Evolutionary conservation across 73 alveolate genomes (phyloP), one percentile per base, ranked within the genome.

Genomic region (Tetrahymena elliotti): DNA sequence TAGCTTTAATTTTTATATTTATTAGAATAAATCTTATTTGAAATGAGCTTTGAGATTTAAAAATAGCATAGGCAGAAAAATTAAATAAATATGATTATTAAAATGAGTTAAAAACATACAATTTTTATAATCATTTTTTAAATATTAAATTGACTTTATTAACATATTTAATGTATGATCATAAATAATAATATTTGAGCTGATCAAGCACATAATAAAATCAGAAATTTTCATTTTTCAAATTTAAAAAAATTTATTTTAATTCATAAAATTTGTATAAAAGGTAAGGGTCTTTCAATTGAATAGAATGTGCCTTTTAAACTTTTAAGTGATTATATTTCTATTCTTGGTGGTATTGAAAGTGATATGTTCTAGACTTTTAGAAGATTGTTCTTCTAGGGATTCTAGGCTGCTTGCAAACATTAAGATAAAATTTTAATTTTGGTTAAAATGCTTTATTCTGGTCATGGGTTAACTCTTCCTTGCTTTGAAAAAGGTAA

Each of bases 261-360:
- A 27, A 53, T n/a, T 53, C 54, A 40, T 10, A 40, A 40, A 40
- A n/a, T 20, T 53, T 53, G 10, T n/a, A 68, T 68, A 3, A 7
- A 22, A 68, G 88, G 88, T 22, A 53, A 94, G 38, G 96, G 99
- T 99, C 96, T 92, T 98, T 92, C 98, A 96, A 94, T 98, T 97
- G 97, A 99, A 98, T 96, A 98, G 36, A 94, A 96, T 94, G 99
- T 99, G 9, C 99, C 99, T 11, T 99, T 99, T 96, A 99, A 99
- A 93, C 97, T 99, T 92, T 97, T 99, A 38, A 94, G 95, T 38
- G 99, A 99, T 92, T 97, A 94, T 92, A 98, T 98, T 12, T 99
- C 97, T 52, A 98, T 98, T 33, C 52, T 99, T 94, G 99, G 99
- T 35, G 99, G 99, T 27, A 54, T 94, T 2, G 83, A 96, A 47